Evolutionary conservation across 2,329 filamentous ascomycete species (phyloP), one percentile per base, ranked within the genome.

Genomic region (Remersonia thermophila): DNA sequence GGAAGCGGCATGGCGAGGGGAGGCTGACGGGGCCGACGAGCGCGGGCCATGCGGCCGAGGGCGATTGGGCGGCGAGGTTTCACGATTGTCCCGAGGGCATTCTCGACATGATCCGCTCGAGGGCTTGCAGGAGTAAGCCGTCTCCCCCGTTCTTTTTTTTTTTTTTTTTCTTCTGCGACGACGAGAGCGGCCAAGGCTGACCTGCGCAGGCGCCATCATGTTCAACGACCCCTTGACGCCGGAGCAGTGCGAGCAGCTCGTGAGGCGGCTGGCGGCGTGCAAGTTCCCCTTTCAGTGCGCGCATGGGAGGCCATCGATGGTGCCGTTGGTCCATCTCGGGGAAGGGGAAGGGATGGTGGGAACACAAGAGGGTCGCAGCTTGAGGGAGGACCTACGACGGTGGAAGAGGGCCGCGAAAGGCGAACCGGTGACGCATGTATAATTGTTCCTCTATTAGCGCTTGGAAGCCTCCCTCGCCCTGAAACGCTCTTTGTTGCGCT

Each of bases 271-370:
- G n/a, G 66, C 69, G 0, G 51, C 49, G 1, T 86, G 80, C 46
- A 66, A 64, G 0, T 83, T 89, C 43, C 83, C 84, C 0, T 91
- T 91, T 46, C 78, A 84, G 52, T 93, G 84, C 56, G 84, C 84
- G 1, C 84, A 93, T 61, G 84, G 84, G 1, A 65, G 77, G 36
- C 76, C 76, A 1, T 76, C 71, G 25, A 71, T 81, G 67, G 67
- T 71, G 5, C 77, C 77, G 2, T 41, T 81, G n/a, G 55, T 77
- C 3, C 66, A 74, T 41, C 41, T 77, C 20, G 63, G 63, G n/a
- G n/a, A n/a, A 1, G 20, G 8, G 16, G 12, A 28, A n/a, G 11
- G 27, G 20, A 23, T 23, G 20, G 20, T n/a, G n/a, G n/a, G n/a
- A n/a, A n/a, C n/a, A n/a, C n/a, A n/a, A n/a, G n/a, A n/a, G n/a